Evolutionary conservation across 2,329 filamentous ascomycete species (phyloP), one percentile per base, ranked within the genome.

Genomic region (Exophiala sp.): DNA sequence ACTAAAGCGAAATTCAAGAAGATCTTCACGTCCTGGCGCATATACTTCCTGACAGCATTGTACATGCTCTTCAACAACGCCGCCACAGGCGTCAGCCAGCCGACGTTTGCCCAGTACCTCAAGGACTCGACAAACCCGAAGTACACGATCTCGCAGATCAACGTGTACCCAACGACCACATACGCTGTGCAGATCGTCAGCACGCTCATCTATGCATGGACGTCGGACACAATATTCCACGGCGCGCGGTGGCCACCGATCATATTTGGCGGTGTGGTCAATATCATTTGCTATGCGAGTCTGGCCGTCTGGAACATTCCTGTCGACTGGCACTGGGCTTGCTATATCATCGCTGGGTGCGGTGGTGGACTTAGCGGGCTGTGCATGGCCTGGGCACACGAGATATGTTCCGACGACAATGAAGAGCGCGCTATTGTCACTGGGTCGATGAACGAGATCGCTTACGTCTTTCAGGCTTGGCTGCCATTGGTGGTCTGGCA

Each of bases 401-500:
- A 82, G 57, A 79, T 81, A 16, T 82, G 78, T 48, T 57, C 61
- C 11, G 62, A 62, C 24, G 63, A 66, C 51, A 61, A 61, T 20
- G 64, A 66, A 47, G 64, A 66, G 55, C 55, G 64, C 14, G 84
- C 85, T 0, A 71, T 89, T 3, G 83, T 88, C 0, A 78, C 85
- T 0, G 85, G 76, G 0, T 71, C 75, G 12, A 88, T 88, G 82
- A 88, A 88, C 55, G 79, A 85, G 64, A 78, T 88, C 71, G 84
- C 84, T 0, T 87, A 87, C 55, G 83, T 87, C 1, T 69, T 89
- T 40, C 84, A 88, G 63, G 82, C 84, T 0, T 88, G 85, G 85
- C 66, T 89, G 39, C 86, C 86, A 5, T 39, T 63, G 29, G 38
- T 63, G 6, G 51, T 63, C n/a, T 87, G 84, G 84, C 79, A 83